A percentile compares a stretch with the other conserved stretches of the same genome.
Evolutionary conservation across 176 grass and related monocot genomes (phyloP).

Genomic region (Bolboschoenus planiculmis): DNA sequence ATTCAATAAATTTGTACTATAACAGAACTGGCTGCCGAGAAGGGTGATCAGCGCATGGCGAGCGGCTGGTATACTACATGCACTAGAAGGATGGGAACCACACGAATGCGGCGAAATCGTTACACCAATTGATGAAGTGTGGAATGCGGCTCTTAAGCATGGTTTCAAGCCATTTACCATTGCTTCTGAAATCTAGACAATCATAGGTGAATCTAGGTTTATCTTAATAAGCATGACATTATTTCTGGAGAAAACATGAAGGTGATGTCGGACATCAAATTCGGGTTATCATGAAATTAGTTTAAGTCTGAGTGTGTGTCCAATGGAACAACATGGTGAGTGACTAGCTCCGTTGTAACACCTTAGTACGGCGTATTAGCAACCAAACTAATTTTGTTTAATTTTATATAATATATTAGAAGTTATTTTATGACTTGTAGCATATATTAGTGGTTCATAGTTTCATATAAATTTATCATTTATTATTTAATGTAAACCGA

Average conservation of each 20-base stretch:
- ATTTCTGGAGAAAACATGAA: background rate
- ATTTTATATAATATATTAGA: background rate
- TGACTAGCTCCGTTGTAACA: too few relatives aligned
- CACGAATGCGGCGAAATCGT: conserved; percentile 64
- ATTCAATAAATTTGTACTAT: background rate
- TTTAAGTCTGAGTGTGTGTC: background rate
- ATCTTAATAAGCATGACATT: background rate
- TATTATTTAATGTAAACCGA: too few relatives aligned
- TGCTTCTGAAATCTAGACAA: conserved; percentile 4
- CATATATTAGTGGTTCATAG: too few relatives aligned
- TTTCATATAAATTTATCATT: too few relatives aligned
- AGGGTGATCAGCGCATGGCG: conserved; percentile 90
- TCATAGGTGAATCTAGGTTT: background rate
- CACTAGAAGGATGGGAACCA: conserved; percentile 55
- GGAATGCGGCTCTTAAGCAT: conserved; percentile 44
- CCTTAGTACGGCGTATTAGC: background rate
- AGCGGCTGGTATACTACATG: conserved; percentile 70
- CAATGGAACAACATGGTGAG: background rate
- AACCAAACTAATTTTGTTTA: background rate
- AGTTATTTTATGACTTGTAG: background rate
- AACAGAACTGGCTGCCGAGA: conserved; percentile 90
- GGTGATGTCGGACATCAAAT: background rate
- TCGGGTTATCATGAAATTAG: background rate
- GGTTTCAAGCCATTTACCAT: conserved; percentile 52
- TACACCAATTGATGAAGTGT: conserved; percentile 26